Evolutionary conservation across 2,329 filamentous ascomycete species (phyloP), one percentile per base, ranked within the genome.

Genomic region (Fusarium mexicanum): DNA sequence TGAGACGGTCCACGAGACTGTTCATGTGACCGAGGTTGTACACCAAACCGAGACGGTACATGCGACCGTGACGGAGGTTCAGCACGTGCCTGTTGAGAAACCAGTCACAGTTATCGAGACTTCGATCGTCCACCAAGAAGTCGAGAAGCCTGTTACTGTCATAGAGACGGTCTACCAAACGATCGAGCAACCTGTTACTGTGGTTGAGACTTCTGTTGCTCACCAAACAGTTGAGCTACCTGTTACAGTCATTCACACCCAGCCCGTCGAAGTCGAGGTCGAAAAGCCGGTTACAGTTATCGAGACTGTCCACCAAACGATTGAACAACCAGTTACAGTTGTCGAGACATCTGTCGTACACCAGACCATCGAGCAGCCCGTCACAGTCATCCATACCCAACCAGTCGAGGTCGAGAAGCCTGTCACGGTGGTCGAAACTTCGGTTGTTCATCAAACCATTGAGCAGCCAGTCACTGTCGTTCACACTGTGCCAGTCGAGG

Each of bases 111-210:
- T 66, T 1, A 17, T 69, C 18, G 48, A 68, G 31, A 43, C 55
- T 51, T 48, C 41, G 13, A 41, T 51, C 20, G 55, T 59, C 5
- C 55, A 67, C 29, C 26, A 64, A 4, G 64, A 72, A 31, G 57
- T 72, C 1, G 69, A 72, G 17, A 72, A 72, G 6, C 70, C 69
- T 0, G 55, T 72, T 2, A 69, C 64, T 18, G 53, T 73, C 1
- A 20, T 73, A 2, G 58, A 73, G 17, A 73, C 69, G 2, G 65
- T 68, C 1, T 63, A 68, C 22, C 63, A 68, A 26, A 67, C 63
- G 16, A 40, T 68, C 6, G 65, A 68, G 18, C 53, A 67, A 1
- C 65, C 65, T 1, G 62, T 67, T 22, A 66, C 33, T 7, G 43
- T 66, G 7, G 29, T 55, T 4, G 64, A 66, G 33, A 67, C 64